Conservation (phyloP, 768 basidiomycete genomes). For the Hericium rajendrae region DNA sequence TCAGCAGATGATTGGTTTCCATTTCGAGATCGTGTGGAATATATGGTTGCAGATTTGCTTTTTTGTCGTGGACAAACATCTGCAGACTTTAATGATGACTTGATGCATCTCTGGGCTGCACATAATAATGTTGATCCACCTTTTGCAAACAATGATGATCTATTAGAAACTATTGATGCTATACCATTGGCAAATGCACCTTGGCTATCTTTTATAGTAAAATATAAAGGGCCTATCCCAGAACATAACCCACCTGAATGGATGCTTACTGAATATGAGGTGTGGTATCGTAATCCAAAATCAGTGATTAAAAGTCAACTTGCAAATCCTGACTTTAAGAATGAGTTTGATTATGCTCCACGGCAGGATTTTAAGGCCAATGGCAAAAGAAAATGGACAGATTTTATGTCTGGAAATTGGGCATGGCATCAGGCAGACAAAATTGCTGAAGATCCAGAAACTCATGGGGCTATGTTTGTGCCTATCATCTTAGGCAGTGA, state of each 20-base stretch:
- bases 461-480: constrained; percentile 16
- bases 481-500: constrained; percentile 28
- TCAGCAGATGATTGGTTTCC: not conserved
- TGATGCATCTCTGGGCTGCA: not conserved
- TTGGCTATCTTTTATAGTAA: not conserved
- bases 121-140: not conserved
- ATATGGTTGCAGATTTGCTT: not conserved
- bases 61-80: not conserved
- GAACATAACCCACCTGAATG: constrained; percentile 8
- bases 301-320: constrained; percentile 18
- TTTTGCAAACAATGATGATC: not conserved
- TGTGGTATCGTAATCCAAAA: constrained; percentile 16
- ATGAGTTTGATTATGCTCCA: constrained; percentile 16
- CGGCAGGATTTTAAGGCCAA: constrained; percentile 17
- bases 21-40: not conserved
- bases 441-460: constrained; percentile 10
- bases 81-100: not conserved
- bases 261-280: constrained; percentile 20
- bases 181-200: not conserved
- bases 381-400: constrained; percentile 15
- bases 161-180: not conserved
- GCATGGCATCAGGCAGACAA: constrained; percentile 23
- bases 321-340: constrained; percentile 15
- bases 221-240: not conserved
- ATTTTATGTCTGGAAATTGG: constrained; percentile 17